Conservation (phyloP, 495 filamentous ascomycete genomes). For the Penicillium maclennaniae region DNA sequence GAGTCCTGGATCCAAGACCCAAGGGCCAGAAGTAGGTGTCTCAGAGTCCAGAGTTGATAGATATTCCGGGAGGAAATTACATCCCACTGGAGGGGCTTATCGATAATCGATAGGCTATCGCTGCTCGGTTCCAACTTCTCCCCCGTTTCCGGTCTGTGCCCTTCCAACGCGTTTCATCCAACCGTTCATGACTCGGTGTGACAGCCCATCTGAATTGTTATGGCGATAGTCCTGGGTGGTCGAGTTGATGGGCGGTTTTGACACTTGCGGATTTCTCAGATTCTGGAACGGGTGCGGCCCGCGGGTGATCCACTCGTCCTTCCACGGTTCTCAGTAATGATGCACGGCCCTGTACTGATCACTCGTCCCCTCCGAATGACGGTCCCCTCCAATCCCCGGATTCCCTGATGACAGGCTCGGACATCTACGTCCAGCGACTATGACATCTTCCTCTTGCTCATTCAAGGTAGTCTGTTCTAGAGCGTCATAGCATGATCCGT, state of each 20-base stretch:
- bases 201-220: not conserved
- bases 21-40: too few species aligned
- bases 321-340: slow-evolving; percentile 12
- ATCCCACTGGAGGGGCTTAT: slow-evolving; percentile 11
- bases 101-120: slow-evolving; percentile 31
- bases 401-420: not conserved
- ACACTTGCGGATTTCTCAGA: not conserved
- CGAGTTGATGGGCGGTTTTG: not conserved
- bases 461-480: not conserved
- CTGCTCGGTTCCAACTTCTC: slow-evolving; percentile 4
- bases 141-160: slow-evolving; percentile 19
- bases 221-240: not conserved
- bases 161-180: slow-evolving; percentile 7
- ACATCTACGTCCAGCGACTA: not conserved
- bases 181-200: slow-evolving; percentile 24
- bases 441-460: not conserved
- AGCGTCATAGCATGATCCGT: not conserved
- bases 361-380: slow-evolving; percentile 24
- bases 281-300: slow-evolving; percentile 25
- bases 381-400: slow-evolving; percentile 2
- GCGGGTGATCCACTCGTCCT: slow-evolving; percentile 20
- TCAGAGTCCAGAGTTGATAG: too few species aligned
- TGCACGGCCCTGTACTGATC: slow-evolving; percentile 25
- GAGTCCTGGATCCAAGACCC: too few species aligned
- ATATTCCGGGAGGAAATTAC: not conserved